phyloP scores from a whole-genome alignment of 2,329 filamentous ascomycete genomes.

The Lomentospora prolificans region DNA sequence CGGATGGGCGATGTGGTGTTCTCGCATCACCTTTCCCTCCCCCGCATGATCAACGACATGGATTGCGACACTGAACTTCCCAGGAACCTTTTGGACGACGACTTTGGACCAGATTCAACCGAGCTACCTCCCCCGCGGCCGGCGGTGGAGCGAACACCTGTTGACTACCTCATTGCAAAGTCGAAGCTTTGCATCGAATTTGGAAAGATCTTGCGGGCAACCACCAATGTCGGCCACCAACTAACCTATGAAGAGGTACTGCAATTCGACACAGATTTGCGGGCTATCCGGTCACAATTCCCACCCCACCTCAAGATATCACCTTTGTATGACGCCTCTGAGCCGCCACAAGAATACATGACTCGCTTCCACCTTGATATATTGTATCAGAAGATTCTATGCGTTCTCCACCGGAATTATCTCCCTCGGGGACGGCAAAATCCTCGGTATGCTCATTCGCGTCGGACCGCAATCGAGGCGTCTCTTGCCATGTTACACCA shows the following conservation, averaged over 20 bases:
- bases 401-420: constrained; percentile 82
- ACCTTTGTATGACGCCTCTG: constrained; percentile 63
- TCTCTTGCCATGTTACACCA: constrained; percentile 73
- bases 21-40: constrained; percentile 61
- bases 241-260: constrained; percentile 56
- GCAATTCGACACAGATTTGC: constrained; percentile 49
- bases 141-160: constrained; percentile 60
- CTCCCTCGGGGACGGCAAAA: constrained; percentile 69
- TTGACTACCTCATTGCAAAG: constrained; percentile 72
- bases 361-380: constrained; percentile 77
- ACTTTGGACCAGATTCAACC: constrained; percentile 61
- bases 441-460: constrained; percentile 72
- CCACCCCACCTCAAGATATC: constrained; percentile 73
- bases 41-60: constrained; percentile 60
- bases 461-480: constrained; percentile 75
- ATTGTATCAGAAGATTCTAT: constrained; percentile 80
- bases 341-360: constrained; percentile 77
- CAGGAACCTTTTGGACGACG: constrained; percentile 72
- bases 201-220: constrained; percentile 60
- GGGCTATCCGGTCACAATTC: constrained; percentile 54
- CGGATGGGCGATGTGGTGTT: constrained; percentile 67
- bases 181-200: constrained; percentile 58
- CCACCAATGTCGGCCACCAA: constrained; percentile 43
- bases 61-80: constrained; percentile 69
- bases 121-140: constrained; percentile 58